A percentile compares a stretch with the other conserved stretches of the same genome.
These are phyloP conservation scores for Decorospora gaudefroyi DNA, from an alignment of 2,329 filamentous ascomycete species.

Conservation along the genomic window DNA sequence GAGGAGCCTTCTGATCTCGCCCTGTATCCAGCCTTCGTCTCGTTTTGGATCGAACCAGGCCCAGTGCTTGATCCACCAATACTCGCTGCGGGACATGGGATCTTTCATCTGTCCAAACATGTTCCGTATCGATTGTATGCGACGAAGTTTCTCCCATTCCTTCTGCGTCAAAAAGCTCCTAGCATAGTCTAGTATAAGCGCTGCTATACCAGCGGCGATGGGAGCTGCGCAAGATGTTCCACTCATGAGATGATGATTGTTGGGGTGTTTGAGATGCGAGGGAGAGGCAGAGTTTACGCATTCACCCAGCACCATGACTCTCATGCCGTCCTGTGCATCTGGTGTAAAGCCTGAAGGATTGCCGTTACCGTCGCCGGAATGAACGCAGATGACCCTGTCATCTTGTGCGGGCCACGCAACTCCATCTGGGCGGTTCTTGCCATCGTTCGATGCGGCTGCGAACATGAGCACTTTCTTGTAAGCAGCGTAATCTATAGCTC, in stretches of 20 bases:
- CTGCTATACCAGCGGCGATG: background rate
- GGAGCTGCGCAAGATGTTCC: constrained; percentile 4
- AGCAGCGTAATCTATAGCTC: constrained; percentile 3
- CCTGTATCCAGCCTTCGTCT: constrained; percentile 3
- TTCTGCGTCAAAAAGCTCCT: background rate
- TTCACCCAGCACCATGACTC: constrained; percentile 2
- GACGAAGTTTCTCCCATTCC: constrained; percentile 2
- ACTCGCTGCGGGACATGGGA: background rate
- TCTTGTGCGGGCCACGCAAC: constrained; percentile 5
- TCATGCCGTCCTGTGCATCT: background rate
- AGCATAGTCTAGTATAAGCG: constrained; percentile 5
- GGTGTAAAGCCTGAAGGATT: background rate
- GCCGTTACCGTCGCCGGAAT: constrained; percentile 2
- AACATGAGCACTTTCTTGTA: constrained; percentile 2
- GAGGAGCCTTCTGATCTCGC: constrained; percentile 1
- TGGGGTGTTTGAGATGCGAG: background rate
- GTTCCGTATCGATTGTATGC: background rate
- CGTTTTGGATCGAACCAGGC: background rate
- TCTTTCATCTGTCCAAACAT: constrained; percentile 3
- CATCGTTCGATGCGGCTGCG: constrained; percentile 12
- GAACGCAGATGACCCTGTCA: constrained; percentile 3
- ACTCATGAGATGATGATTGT: background rate
- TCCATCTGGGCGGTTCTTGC: background rate
- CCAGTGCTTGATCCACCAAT: constrained; percentile 8
- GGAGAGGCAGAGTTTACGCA: constrained; percentile 1